phyloP scores from a whole-genome alignment of 1,284 basidiomycete species.

The Taiwanofungus camphoratus region DNA sequence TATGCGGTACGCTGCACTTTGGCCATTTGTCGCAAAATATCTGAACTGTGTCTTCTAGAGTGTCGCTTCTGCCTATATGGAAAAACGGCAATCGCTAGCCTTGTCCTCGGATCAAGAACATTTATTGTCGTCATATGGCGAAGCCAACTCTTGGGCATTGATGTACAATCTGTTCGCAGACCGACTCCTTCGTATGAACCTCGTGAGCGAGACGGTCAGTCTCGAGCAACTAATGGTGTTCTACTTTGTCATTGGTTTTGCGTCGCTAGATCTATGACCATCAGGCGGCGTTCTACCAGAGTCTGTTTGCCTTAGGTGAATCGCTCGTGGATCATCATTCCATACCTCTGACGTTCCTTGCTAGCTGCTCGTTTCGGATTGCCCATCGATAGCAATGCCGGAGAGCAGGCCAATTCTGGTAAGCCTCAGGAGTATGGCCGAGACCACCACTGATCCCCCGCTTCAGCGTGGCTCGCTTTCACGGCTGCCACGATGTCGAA shows the following conservation, averaged over 20 bases:
- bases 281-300: constrained; percentile 13
- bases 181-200: constrained; percentile 37
- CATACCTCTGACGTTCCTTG: background rate
- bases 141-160: constrained; percentile 48
- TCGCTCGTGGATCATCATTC: too few relatives aligned
- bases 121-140: constrained; percentile 34
- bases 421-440: too few relatives aligned
- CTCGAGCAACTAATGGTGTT: background rate
- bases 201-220: constrained; percentile 20
- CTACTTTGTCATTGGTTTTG: background rate
- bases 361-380: constrained; percentile 10
- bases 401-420: constrained; percentile 1
- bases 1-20: constrained; percentile 37
- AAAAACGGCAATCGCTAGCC: constrained; percentile 26
- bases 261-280: constrained; percentile 11
- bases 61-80: constrained; percentile 14
- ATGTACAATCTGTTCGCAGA: constrained; percentile 65
- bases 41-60: constrained; percentile 8
- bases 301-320: constrained; percentile 7
- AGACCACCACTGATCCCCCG: background rate
- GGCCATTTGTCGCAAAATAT: background rate
- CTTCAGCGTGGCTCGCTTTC: constrained; percentile 22
- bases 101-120: constrained; percentile 34
- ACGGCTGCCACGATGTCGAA: constrained; percentile 21
- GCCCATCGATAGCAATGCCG: constrained; percentile 15